Evolutionary conservation across 768 basidiomycete genomes (phyloP), one percentile per base, ranked within the genome.

Genomic region (Suillus paluster): DNA sequence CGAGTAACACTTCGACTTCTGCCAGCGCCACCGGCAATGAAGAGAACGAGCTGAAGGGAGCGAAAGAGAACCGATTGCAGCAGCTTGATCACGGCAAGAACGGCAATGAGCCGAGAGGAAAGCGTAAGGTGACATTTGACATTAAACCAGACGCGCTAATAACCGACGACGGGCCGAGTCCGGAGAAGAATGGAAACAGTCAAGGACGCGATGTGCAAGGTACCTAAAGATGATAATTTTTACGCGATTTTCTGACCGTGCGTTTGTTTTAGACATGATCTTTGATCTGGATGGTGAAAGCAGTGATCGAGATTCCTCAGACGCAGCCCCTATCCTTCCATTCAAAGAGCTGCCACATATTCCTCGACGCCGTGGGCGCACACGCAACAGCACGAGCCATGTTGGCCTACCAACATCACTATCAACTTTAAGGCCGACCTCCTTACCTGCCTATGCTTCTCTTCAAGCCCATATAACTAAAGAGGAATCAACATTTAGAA

Each of bases 61-160:
- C 5, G 17, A 63, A 33, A 34, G 56, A 46, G 41, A 66, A 61
- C 66, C 62, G 57, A 63, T 48, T 63, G 60, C 59, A 65, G 68
- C 66, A 65, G 45, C 25, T 60, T 49, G 69, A 66, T 64, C 64
- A 57, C 38, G 46, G 72, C 66, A 60, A 67, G 64, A 57, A 69
- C 52, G 58, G 75, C 72, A 61, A 72, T 66, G 61, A 72, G 68
- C 67, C 74, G 76, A 89, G 78, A 79, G 77, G 80, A 55, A 90
- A 87, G 73, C 80, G 85, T 63, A 90, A 86, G 71, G 88, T 92
- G 34, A 90, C 88, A 10, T 92, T 92, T 67, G 84, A 92, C 64
- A 83, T 89, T 54, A 78, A 87, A 69, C 83, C 86, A 23, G 85
- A 80, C 42, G 80, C 83, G 12, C 75, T 80, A 27, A 78, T 81